A percentile compares a stretch with the other conserved stretches of the same genome.
These are phyloP conservation scores for Xylaria flabelliformis DNA, from an alignment of 495 filamentous ascomycete species.

Conservation along the genomic window DNA sequence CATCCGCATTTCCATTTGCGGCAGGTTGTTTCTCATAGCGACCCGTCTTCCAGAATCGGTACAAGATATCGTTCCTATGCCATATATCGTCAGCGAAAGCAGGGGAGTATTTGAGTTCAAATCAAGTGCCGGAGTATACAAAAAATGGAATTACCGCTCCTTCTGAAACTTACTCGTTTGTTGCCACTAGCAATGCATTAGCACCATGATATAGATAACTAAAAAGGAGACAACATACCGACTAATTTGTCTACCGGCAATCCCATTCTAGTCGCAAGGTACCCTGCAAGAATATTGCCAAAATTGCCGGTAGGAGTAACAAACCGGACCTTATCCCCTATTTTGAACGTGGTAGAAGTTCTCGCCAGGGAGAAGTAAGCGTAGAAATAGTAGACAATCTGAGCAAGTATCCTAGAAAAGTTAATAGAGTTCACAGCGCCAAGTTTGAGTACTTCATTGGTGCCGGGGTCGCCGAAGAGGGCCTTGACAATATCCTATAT, in stretches of 20 bases:
- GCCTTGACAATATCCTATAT: constrained; percentile 86
- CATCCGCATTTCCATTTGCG: constrained; percentile 62
- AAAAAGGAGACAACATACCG: constrained; percentile 24
- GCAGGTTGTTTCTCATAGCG: constrained; percentile 78
- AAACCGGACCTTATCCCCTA: constrained; percentile 71
- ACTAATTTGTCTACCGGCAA: constrained; percentile 83
- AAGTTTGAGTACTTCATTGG: constrained; percentile 75
- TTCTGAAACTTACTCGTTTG: constrained; percentile 63
- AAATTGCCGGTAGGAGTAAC: constrained; percentile 95
- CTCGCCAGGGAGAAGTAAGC: constrained; percentile 81
- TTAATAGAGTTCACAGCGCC: constrained; percentile 92
- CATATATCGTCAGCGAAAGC: background rate
- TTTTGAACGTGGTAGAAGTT: constrained; percentile 54
- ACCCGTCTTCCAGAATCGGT: constrained; percentile 84
- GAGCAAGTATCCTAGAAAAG: constrained; percentile 87
- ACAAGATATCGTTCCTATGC: constrained; percentile 76
- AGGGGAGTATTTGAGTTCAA: background rate
- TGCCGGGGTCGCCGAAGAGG: constrained; percentile 80
- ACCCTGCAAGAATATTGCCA: constrained; percentile 93
- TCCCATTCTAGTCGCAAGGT: constrained; percentile 90
- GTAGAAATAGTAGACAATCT: constrained; percentile 92
- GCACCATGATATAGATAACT: background rate
- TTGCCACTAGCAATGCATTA: constrained; percentile 61
- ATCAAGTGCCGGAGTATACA: background rate
- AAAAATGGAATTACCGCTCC: background rate